A percentile compares a stretch with the other conserved stretches of the same genome.
Evolutionary conservation across 2,329 filamentous ascomycete species (phyloP).

Genomic region (Colletotrichum shisoi): DNA sequence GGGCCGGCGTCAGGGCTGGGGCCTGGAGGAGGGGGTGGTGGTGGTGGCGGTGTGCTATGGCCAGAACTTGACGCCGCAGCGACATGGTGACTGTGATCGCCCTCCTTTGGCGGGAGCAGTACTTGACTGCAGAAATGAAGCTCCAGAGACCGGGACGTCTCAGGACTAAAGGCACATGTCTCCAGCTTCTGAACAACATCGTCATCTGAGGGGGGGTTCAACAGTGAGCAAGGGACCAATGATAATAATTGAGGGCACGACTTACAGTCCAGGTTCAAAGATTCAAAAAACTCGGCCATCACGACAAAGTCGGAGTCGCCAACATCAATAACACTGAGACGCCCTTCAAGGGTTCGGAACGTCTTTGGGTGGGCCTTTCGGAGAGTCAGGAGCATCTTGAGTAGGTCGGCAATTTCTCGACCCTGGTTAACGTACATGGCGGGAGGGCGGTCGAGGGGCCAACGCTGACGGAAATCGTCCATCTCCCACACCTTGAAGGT

Average conservation of each 20-base stretch:
- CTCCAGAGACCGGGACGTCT: constrained; percentile 59
- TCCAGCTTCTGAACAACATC: constrained; percentile 46
- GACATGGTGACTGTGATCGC: constrained; percentile 30
- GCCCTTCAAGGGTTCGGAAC: constrained; percentile 55
- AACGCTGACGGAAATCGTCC: constrained; percentile 64
- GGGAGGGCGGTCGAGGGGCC: constrained; percentile 68
- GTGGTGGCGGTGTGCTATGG: constrained; percentile 30
- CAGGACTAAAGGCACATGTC: constrained; percentile 38
- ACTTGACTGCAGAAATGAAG: constrained; percentile 60
- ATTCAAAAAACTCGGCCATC: constrained; percentile 62
- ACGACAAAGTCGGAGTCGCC: constrained; percentile 50
- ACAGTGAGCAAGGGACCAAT: constrained; percentile 3
- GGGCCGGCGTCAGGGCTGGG: not conserved
- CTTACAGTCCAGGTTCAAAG: constrained; percentile 66
- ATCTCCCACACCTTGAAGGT: constrained; percentile 74
- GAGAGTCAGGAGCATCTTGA: constrained; percentile 69
- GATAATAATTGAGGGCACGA: constrained; percentile 30
- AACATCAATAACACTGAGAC: constrained; percentile 57
- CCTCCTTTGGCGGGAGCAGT: constrained; percentile 49
- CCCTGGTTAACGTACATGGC: constrained; percentile 66
- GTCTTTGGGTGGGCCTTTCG: constrained; percentile 67
- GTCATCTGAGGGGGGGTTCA: constrained; percentile 27
- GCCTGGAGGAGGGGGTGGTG: constrained; percentile 16
- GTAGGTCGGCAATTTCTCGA: constrained; percentile 63
- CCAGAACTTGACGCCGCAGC: constrained; percentile 33